A percentile compares a stretch with the other conserved stretches of the same genome.
Conservation (phyloP, 345 rosid genomes). For the Murraya koenigii region DNA sequence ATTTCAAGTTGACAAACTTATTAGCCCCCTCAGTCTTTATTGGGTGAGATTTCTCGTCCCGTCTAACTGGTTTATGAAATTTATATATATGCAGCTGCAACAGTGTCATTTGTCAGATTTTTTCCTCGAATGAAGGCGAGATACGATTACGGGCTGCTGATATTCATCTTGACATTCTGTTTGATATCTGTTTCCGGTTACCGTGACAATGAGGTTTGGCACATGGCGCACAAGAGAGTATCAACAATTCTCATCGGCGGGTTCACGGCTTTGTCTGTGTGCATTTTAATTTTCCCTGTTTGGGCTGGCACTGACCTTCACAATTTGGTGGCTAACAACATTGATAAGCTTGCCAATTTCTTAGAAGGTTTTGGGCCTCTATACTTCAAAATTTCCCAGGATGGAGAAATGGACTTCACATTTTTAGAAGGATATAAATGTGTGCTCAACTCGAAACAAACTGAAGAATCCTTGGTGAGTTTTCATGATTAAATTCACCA, state of each 20-base stretch:
- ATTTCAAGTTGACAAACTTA: too few species aligned
- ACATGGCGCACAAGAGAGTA: slow-evolving; percentile 16
- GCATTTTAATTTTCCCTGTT: slow-evolving; percentile 15
- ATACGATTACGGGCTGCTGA: slow-evolving; percentile 39
- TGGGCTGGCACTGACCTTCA: slow-evolving; percentile 23
- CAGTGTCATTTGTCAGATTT: slow-evolving; percentile 31
- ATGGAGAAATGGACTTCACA: slow-evolving; percentile 3
- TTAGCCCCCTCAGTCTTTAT: too few species aligned
- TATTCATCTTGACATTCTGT: slow-evolving; percentile 36
- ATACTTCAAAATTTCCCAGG: slow-evolving; percentile 13
- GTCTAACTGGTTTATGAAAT: too few species aligned
- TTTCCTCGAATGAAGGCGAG: slow-evolving; percentile 38
- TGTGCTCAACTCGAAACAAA: slow-evolving; percentile 28
- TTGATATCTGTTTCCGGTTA: slow-evolving; percentile 28
- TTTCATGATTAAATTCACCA: background rate
- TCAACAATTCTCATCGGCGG: slow-evolving; percentile 28
- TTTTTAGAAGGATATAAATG: slow-evolving; percentile 22
- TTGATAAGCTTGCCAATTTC: slow-evolving; percentile 20
- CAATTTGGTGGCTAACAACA: slow-evolving; percentile 10
- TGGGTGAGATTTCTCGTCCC: too few species aligned
- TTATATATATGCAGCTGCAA: slow-evolving; percentile 22
- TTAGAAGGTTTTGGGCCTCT: slow-evolving; percentile 26
- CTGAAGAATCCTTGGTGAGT: slow-evolving; percentile 35
- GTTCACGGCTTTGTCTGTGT: background rate
- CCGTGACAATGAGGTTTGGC: slow-evolving; percentile 8